These are phyloP conservation scores for Phytophthora chlamydospora DNA, from an alignment of 352 stramenopile species.

Conservation along the genomic window DNA sequence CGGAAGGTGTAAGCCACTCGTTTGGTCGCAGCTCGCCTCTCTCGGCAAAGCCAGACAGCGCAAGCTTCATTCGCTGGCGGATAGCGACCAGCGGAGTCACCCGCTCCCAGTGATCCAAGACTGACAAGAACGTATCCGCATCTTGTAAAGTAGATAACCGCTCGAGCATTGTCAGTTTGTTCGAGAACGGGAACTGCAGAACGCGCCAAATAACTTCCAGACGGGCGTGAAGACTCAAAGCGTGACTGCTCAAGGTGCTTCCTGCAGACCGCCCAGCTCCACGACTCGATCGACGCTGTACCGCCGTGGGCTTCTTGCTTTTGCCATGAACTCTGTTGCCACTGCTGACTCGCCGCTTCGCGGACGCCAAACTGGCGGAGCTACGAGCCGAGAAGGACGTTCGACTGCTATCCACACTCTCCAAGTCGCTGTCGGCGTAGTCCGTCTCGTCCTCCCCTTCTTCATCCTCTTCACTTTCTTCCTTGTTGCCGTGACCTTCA, in stretches of 20 bases:
- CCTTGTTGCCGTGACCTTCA: constrained; percentile 17
- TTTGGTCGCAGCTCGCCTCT: constrained; percentile 32
- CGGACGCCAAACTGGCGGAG: constrained; percentile 26
- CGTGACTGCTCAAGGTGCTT: constrained; percentile 41
- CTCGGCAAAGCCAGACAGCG: constrained; percentile 44
- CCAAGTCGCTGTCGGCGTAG: constrained; percentile 24
- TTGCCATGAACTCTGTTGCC: constrained; percentile 30
- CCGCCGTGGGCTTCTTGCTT: constrained; percentile 21
- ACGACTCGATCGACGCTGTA: constrained; percentile 24
- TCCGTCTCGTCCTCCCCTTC: constrained; percentile 29
- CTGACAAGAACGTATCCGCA: constrained; percentile 44
- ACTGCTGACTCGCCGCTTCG: constrained; percentile 18
- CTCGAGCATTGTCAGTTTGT: constrained; percentile 69
- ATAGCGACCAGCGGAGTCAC: constrained; percentile 45
- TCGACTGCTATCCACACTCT: constrained; percentile 28
- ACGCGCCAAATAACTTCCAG: constrained; percentile 61
- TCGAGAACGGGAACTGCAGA: constrained; percentile 69
- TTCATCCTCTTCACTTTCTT: constrained; percentile 21
- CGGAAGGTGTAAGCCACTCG: constrained; percentile 40
- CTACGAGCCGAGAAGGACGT: constrained; percentile 34
- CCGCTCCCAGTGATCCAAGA: constrained; percentile 58
- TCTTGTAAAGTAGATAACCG: constrained; percentile 62
- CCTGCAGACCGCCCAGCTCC: constrained; percentile 23
- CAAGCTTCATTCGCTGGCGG: constrained; percentile 55
- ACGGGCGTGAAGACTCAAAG: constrained; percentile 53